A percentile compares a stretch with the other conserved stretches of the same genome.
Evolutionary conservation across 2,329 filamentous ascomycete species (phyloP).

Genomic region (Pseudopithomyces chartarum): DNA sequence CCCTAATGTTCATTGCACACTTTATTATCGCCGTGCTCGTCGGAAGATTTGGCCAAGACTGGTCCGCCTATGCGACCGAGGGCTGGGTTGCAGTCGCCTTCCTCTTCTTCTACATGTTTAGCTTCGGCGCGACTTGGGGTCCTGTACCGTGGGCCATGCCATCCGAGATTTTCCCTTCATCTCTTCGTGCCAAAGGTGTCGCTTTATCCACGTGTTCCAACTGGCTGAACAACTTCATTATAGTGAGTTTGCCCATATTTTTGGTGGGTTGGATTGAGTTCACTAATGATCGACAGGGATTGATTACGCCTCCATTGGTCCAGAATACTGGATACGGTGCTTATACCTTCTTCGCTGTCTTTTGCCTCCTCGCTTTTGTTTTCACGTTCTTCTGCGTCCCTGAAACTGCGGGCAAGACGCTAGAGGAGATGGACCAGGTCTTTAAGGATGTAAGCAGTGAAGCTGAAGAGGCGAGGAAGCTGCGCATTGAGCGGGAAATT

Average conservation of each 20-base stretch:
- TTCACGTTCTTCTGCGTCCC: constrained; percentile 44
- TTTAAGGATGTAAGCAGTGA: constrained; percentile 43
- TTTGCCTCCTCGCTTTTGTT: constrained; percentile 38
- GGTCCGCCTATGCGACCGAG: constrained; percentile 55
- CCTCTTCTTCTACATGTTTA: constrained; percentile 66
- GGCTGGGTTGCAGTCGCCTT: constrained; percentile 64
- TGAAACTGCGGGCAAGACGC: constrained; percentile 40
- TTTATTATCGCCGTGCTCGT: constrained; percentile 61
- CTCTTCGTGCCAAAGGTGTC: constrained; percentile 67
- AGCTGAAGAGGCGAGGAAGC: constrained; percentile 40
- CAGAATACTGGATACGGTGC: constrained; percentile 58
- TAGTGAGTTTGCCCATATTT: constrained; percentile 36
- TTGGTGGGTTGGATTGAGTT: constrained; percentile 19
- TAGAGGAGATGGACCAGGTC: constrained; percentile 46
- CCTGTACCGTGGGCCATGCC: constrained; percentile 56
- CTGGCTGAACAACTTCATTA: constrained; percentile 69
- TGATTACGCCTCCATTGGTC: constrained; percentile 69
- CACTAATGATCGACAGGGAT: constrained; percentile 55
- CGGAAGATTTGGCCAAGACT: constrained; percentile 57
- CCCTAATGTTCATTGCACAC: constrained; percentile 57
- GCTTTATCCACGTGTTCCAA: constrained; percentile 67
- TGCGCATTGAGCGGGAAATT: constrained; percentile 38
- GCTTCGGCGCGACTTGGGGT: constrained; percentile 65
- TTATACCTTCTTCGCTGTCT: constrained; percentile 46
- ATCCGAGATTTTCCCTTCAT: constrained; percentile 68